Percentiles rank a stretch among this genome's conserved stretches.
These are phyloP conservation scores for Polytrichum commune DNA, from an alignment of 225 moss, liverwort and hornwort species.

Conservation along the genomic window DNA sequence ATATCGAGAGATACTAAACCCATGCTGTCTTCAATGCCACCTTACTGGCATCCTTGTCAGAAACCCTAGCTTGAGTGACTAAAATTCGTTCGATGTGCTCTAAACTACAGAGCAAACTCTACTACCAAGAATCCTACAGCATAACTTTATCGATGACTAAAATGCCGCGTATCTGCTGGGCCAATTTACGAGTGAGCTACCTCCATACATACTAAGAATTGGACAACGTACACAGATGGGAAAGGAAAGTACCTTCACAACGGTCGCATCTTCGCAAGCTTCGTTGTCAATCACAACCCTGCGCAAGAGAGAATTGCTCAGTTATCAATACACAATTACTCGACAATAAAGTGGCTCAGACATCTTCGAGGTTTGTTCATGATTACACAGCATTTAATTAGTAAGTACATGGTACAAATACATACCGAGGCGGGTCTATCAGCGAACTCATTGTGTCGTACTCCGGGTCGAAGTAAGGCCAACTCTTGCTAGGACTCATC, in stretches of 20 bases:
- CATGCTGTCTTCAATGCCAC: too few relatives aligned
- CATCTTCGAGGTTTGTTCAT: too few relatives aligned
- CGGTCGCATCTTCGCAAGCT: conserved; percentile 35
- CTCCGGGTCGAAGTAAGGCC: conserved; percentile 60
- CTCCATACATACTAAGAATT: neutral
- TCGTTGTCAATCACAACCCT: conserved; percentile 58
- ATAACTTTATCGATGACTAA: too few relatives aligned
- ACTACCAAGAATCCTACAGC: too few relatives aligned
- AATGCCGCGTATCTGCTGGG: neutral
- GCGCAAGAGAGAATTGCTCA: conserved; percentile 3
- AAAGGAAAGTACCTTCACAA: conserved; percentile 38
- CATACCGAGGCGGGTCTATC: conserved; percentile 54
- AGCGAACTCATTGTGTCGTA: conserved; percentile 55
- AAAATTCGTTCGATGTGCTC: too few relatives aligned
- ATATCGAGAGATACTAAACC: too few relatives aligned
- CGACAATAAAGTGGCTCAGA: too few relatives aligned
- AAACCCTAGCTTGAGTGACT: too few relatives aligned
- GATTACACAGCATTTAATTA: too few relatives aligned
- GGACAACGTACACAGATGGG: neutral
- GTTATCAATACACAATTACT: too few relatives aligned
- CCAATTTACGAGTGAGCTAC: neutral
- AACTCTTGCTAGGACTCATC: conserved; percentile 37
- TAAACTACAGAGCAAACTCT: too few relatives aligned
- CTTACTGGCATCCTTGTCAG: too few relatives aligned
- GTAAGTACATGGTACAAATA: neutral